Conservation (phyloP, 2,329 filamentous ascomycete species). For the Daldinia eschscholtzii region DNA sequence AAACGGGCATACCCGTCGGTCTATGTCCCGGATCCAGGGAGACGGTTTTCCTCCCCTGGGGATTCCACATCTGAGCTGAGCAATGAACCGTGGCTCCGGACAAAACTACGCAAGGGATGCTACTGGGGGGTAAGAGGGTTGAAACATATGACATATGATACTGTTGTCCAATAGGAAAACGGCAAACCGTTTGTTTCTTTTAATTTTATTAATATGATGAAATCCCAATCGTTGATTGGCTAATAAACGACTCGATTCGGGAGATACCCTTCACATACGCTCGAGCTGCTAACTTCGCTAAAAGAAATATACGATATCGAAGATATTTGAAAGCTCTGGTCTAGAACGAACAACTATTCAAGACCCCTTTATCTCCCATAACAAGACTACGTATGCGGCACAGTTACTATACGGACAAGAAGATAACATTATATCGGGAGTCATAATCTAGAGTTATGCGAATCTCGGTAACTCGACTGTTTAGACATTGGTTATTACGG, state of each 20-base stretch:
- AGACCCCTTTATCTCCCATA: neutral
- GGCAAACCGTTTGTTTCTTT: conserved; percentile 14
- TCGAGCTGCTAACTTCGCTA: conserved; percentile 4
- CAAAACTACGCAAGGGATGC: conserved; percentile 21
- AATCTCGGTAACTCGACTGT: conserved; percentile 12
- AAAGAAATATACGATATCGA: neutral
- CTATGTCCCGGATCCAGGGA: conserved; percentile 27
- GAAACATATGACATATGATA: conserved; percentile 27
- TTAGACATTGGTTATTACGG: neutral
- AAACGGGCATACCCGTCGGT: conserved; percentile 34
- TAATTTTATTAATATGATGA: conserved; percentile 22
- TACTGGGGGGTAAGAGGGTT: conserved; percentile 15
- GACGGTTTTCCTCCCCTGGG: conserved; percentile 17
- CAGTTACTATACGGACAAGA: neutral
- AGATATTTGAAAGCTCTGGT: neutral
- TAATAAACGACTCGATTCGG: conserved; percentile 31
- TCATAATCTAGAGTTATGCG: conserved; percentile 1
- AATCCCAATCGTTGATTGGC: conserved; percentile 33
- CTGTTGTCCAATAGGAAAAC: conserved; percentile 15
- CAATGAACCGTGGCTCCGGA: conserved; percentile 25
- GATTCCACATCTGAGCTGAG: conserved; percentile 9
- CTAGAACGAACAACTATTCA: neutral
- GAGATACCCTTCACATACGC: conserved; percentile 5
- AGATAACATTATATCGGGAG: neutral
- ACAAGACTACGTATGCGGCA: neutral